phyloP scores from a whole-genome alignment of 163 green algal genomes.

The Chlorella variabilis region DNA sequence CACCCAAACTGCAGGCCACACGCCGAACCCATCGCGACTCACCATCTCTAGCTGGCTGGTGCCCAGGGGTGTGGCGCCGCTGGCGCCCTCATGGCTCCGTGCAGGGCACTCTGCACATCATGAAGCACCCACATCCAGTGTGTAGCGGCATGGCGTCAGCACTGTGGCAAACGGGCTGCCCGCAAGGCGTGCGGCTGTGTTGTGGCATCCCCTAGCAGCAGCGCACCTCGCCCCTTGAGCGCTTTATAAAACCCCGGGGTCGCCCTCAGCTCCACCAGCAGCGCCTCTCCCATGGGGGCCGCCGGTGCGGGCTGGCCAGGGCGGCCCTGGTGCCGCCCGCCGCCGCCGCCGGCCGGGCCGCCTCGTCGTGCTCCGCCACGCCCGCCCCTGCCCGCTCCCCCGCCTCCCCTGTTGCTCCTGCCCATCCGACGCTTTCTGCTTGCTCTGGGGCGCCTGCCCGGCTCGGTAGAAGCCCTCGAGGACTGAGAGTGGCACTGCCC shows the following conservation, averaged over 20 bases:
- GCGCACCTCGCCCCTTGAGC: constrained; percentile 9
- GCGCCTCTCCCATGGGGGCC: constrained; percentile 6
- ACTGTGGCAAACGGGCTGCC: no score
- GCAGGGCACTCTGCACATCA: constrained; percentile 21
- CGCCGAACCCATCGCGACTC: no score
- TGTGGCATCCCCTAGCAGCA: no score
- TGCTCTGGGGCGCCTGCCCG: no score
- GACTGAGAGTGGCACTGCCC: no score
- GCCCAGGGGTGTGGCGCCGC: not conserved
- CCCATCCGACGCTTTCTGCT: not conserved
- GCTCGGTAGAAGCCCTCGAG: no score
- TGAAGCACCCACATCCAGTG: no score
- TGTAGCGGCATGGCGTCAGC: not conserved
- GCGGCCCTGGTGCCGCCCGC: not conserved
- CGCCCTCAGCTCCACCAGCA: constrained; percentile 17
- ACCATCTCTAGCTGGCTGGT: constrained; percentile 17
- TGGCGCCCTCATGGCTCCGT: not conserved
- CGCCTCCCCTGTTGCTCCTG: not conserved
- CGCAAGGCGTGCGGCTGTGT: no score
- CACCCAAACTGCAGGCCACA: no score
- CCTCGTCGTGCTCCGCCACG: not conserved
- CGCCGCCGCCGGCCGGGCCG: not conserved
- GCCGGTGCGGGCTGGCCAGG: not conserved
- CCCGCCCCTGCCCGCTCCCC: not conserved
- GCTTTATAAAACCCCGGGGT: not conserved